Evolutionary conservation across 1,284 basidiomycete genomes (phyloP).

Genomic region (Phylloboletellus chloephorus): DNA sequence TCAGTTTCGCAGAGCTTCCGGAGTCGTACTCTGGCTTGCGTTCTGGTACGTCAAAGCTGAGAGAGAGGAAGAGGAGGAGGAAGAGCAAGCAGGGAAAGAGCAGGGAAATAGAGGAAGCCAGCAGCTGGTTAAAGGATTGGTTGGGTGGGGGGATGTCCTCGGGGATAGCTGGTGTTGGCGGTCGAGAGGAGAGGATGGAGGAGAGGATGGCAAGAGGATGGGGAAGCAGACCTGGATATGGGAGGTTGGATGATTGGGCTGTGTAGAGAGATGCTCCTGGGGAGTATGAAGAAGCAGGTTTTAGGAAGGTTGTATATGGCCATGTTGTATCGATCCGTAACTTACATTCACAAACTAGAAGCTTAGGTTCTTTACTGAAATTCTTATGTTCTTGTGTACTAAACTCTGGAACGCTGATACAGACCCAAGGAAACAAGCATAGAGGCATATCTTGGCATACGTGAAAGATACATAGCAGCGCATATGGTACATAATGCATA

Average conservation of each 20-base stretch:
- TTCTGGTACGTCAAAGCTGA: conserved; percentile 23
- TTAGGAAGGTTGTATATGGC: conserved; percentile 17
- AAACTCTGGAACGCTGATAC: not conserved
- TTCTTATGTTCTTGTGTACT: not conserved
- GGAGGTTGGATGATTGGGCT: conserved; percentile 55
- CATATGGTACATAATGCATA: conserved; percentile 18
- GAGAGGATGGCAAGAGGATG: conserved; percentile 45
- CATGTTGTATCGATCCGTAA: conserved; percentile 4
- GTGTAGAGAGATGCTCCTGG: conserved; percentile 31
- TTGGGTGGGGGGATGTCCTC: conserved; percentile 33
- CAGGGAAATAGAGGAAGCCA: conserved; percentile 25
- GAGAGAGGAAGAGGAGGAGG: conserved; percentile 25
- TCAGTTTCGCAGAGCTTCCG: conserved; percentile 68
- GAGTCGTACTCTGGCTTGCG: conserved; percentile 45
- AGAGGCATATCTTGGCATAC: conserved; percentile 18
- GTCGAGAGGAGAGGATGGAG: conserved; percentile 46
- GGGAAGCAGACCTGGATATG: conserved; percentile 42
- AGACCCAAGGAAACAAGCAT: conserved; percentile 1
- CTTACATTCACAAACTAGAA: not conserved
- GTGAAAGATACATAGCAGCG: conserved; percentile 7
- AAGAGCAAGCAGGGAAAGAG: conserved; percentile 23
- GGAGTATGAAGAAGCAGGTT: conserved; percentile 13
- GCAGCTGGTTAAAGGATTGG: conserved; percentile 51
- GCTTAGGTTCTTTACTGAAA: not conserved
- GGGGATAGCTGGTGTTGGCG: conserved; percentile 19